Conservation (phyloP, 208 protist species). For the Leishmania major region DNA sequence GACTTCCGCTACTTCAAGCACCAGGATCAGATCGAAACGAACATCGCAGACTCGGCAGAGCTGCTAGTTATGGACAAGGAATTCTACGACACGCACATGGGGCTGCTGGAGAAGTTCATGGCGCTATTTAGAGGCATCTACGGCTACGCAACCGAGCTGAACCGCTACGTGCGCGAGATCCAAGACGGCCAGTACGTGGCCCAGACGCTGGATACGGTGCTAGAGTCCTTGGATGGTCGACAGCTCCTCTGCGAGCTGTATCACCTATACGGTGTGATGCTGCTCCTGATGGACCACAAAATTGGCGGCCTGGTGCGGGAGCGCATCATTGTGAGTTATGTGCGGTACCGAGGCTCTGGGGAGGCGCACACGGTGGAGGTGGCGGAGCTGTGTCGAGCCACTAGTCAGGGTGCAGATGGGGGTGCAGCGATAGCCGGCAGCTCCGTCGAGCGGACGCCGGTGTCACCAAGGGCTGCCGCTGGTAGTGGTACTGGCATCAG, state of each 20-base stretch:
- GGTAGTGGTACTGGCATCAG: conserved; percentile 18
- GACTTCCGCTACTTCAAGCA: conserved; percentile 94
- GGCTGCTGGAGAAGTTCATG: conserved; percentile 97
- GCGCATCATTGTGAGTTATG: conserved; percentile 96
- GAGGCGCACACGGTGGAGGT: conserved; percentile 95
- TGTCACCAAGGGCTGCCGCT: neutral
- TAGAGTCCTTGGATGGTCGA: conserved; percentile 94
- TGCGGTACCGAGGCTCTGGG: conserved; percentile 94
- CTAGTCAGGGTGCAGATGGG: conserved; percentile 66
- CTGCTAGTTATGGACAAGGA: conserved; percentile 78
- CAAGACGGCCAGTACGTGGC: conserved; percentile 89
- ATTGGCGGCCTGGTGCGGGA: conserved; percentile 95
- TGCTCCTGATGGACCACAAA: conserved; percentile 94
- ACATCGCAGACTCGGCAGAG: conserved; percentile 60
- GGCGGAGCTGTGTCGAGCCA: conserved; percentile 93
- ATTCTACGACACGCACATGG: conserved; percentile 91
- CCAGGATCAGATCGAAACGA: conserved; percentile 76
- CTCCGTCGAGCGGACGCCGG: neutral
- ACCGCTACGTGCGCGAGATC: conserved; percentile 92
- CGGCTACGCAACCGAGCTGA: conserved; percentile 94
- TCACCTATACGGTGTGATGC: conserved; percentile 97
- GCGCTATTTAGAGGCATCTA: conserved; percentile 96
- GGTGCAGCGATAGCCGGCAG: conserved; percentile 7
- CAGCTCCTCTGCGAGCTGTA: conserved; percentile 95
- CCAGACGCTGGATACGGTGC: conserved; percentile 92